Evolutionary conservation across 1,284 basidiomycete species (phyloP), one percentile per base, ranked within the genome.

Genomic region (Porogramme epimiltina): DNA sequence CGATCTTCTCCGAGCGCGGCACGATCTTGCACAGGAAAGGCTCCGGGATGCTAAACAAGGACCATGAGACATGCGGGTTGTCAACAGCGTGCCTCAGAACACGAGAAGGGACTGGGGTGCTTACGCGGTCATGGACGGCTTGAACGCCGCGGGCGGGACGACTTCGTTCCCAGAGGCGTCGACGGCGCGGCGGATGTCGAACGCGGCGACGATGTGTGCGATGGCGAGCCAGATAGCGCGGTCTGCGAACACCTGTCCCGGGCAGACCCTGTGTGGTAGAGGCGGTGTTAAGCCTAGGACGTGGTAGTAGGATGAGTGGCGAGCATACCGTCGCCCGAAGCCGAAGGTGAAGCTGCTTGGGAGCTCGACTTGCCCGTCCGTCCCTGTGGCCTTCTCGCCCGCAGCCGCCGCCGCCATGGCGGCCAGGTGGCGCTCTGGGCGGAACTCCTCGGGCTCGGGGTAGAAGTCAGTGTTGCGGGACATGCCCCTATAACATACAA

Each of bases 301-400:
- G 25, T 8, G 31, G 28, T 4, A 16, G 40, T 24, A n/a, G 3
- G 4, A 31, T 13, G 28, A 11, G n/a, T n/a, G n/a, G n/a, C n/a
- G n/a, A n/a, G n/a, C n/a, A n/a, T n/a, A 76, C 76, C 77, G 64
- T 60, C 58, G 58, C 3, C 58, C 58, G 44, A 60, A 60, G 9
- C 55, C 58, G 33, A 60, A 60, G 19, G 46, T 52, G 16, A 43
- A 54, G 10, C 24, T 47, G 33, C 42, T 52, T 5, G 56, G 52
- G 15, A 44, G 16, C n/a, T 45, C 44, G 38, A 15, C 28, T n/a
- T n/a, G n/a, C n/a, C n/a, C n/a, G 28, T 31, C 28, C 8, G 28
- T 8, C 28, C 28, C 28, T 31, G n/a, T n/a, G 28, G 13, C 13
- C 28, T 31, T 6, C 28, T 31, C 6, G 28, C 28, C 28, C 28